A percentile compares a stretch with the other conserved stretches of the same genome.
These are phyloP conservation scores for Epichloe sibirici DNA, from an alignment of 2,329 filamentous ascomycete genomes.

Conservation along the genomic window DNA sequence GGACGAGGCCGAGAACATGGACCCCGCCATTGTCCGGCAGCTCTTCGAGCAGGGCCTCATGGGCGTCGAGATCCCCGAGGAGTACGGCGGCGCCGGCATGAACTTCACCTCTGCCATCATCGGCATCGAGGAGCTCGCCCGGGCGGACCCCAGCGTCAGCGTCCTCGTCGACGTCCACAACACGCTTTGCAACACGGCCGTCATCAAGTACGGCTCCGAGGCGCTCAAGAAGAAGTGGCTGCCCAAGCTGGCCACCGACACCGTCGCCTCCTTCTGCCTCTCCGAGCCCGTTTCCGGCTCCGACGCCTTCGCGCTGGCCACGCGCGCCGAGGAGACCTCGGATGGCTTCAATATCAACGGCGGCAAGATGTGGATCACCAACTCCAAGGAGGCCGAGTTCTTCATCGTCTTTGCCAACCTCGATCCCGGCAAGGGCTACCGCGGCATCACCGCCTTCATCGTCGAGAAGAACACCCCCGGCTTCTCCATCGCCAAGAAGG, in stretches of 20 bases:
- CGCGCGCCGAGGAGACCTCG: slow-evolving; percentile 73
- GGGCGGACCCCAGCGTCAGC: slow-evolving; percentile 87
- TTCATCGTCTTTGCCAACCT: slow-evolving; percentile 98
- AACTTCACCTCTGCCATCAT: slow-evolving; percentile 96
- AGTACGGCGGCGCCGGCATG: slow-evolving; percentile 94
- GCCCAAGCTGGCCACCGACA: slow-evolving; percentile 79
- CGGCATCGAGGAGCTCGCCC: slow-evolving; percentile 90
- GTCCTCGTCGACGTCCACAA: slow-evolving; percentile 97
- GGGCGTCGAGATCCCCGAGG: slow-evolving; percentile 94
- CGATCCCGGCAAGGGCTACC: slow-evolving; percentile 84
- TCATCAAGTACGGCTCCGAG: slow-evolving; percentile 72
- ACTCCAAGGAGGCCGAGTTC: slow-evolving; percentile 83
- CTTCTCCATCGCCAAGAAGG: slow-evolving; percentile 96
- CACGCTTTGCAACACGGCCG: slow-evolving; percentile 87
- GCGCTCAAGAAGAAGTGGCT: slow-evolving; percentile 75
- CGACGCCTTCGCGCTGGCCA: slow-evolving; percentile 90
- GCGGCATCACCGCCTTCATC: slow-evolving; percentile 91
- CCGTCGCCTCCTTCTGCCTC: slow-evolving; percentile 84
- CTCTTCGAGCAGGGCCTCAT: slow-evolving; percentile 96
- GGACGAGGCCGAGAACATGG: slow-evolving; percentile 95
- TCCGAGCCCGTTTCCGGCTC: slow-evolving; percentile 89
- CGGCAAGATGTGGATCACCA: slow-evolving; percentile 99
- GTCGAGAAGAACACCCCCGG: slow-evolving; percentile 82
- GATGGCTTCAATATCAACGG: slow-evolving; percentile 80
- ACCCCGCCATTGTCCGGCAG: slow-evolving; percentile 74